Base-by-base conservation (phyloP, 1,284 basidiomycete genomes). In the Ceratobasidium sp. region DNA sequence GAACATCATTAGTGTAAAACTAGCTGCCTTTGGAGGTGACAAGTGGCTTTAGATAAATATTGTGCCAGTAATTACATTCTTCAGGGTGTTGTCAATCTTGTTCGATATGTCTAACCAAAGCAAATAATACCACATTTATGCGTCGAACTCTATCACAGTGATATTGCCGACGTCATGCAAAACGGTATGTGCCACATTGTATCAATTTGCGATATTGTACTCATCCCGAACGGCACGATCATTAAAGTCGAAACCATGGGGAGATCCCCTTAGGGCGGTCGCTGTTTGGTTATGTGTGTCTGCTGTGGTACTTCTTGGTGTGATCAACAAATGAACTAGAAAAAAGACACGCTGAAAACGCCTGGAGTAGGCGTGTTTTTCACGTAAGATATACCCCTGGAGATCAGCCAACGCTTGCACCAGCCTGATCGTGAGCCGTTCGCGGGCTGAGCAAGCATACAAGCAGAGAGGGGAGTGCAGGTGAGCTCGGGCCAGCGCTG, bases 331-430 rank as follows among this genome's bases (percentile, higher is more conserved):
- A n/a, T 10, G 18, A n/a, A 9, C 1, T 18, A 57, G 32, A 36
- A 57, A 34, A 57, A 57, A 52, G 28, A 52, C 50, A 52, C 23
- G 53, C 18, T 34, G n/a, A 34, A 57, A 36, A 57, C 18, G 32
- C 53, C 53, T 57, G 53, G 53, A 1, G n/a, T 36, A 36, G 53
- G 53, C 53, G 53, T 57, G 53, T 57, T 57, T 36, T 12, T 23
- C 30, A 57, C 53, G 53, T 36, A 36, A 55, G 32, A 6, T 21
- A 6, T 52, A 18, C 32, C 32, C 32, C 53, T 36, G 53, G 16
- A n/a, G 32, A 57, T 57, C 32, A 57, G 52, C 26, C 23, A 32
- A 28, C n/a, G n/a, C n/a, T n/a, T n/a, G n/a, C n/a, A n/a, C n/a
- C n/a, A n/a, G n/a, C n/a, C n/a, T n/a, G n/a, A n/a, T n/a, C n/a